These are phyloP conservation scores for Tinospora cordifolia DNA, from an alignment of 164 flowering plant species.

Conservation along the genomic window DNA sequence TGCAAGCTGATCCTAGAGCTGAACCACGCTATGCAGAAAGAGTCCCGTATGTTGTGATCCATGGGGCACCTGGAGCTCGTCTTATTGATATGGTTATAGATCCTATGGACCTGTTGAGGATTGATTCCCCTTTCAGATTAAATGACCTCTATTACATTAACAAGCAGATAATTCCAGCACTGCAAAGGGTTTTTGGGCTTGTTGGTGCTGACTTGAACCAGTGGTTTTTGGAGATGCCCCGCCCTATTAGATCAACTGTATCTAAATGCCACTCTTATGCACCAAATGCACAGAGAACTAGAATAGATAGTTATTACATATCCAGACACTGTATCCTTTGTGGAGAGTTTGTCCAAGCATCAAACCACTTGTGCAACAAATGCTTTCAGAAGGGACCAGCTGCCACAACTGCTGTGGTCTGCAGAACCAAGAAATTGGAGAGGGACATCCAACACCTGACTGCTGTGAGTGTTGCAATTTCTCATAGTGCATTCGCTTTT, in stretches of 20 bases:
- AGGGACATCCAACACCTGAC: slow-evolving; percentile 73
- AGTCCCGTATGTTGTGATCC: slow-evolving; percentile 79
- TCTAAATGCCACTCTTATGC: slow-evolving; percentile 33
- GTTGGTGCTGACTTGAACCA: slow-evolving; percentile 70
- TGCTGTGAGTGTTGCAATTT: slow-evolving; percentile 46
- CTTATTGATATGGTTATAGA: slow-evolving; percentile 84
- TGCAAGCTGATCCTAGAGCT: slow-evolving; percentile 86
- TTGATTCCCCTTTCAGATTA: slow-evolving; percentile 68
- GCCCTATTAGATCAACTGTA: slow-evolving; percentile 46
- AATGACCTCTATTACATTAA: slow-evolving; percentile 79
- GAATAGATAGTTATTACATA: slow-evolving; percentile 78
- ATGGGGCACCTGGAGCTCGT: slow-evolving; percentile 92
- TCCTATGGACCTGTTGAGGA: slow-evolving; percentile 67
- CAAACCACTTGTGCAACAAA: slow-evolving; percentile 41
- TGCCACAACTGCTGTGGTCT: slow-evolving; percentile 45
- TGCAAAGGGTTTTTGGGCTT: slow-evolving; percentile 86
- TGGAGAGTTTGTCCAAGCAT: slow-evolving; percentile 64
- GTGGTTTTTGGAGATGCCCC: slow-evolving; percentile 86
- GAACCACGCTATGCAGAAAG: slow-evolving; percentile 94
- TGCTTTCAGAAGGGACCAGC: slow-evolving; percentile 46
- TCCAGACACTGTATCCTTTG: slow-evolving; percentile 83
- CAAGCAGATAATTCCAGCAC: slow-evolving; percentile 88
- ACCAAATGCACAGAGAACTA: slow-evolving; percentile 37
- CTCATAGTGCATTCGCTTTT: neutral
- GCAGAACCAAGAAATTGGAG: slow-evolving; percentile 77